phyloP scores from a whole-genome alignment of 1,284 basidiomycete species.

The Porodaedalea pini region DNA sequence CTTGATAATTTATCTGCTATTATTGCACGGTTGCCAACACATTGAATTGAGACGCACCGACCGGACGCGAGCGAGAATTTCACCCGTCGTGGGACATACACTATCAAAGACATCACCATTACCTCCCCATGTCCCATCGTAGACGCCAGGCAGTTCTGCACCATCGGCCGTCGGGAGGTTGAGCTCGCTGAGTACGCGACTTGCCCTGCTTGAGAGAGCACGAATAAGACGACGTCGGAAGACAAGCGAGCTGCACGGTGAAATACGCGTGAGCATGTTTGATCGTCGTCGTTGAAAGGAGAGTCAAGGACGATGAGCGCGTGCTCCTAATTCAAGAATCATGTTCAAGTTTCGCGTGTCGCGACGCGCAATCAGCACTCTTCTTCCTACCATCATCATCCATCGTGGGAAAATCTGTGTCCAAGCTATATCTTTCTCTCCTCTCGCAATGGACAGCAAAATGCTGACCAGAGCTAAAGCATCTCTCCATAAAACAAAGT shows the following conservation, averaged over 20 bases:
- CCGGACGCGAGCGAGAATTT: conserved; percentile 64
- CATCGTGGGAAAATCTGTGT: too few relatives aligned
- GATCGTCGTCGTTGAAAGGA: too few relatives aligned
- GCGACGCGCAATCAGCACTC: too few relatives aligned
- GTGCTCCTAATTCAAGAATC: too few relatives aligned
- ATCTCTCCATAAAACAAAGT: too few relatives aligned
- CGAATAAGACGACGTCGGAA: conserved; percentile 16
- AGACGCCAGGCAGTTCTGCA: conserved; percentile 63
- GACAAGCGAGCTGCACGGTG: neutral
- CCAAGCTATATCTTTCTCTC: too few relatives aligned
- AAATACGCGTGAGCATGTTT: neutral
- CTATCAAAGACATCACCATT: conserved; percentile 67
- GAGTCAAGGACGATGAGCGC: too few relatives aligned
- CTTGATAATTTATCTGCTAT: conserved; percentile 28
- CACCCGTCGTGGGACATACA: conserved; percentile 73
- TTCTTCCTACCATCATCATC: too few relatives aligned
- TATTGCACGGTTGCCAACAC: neutral
- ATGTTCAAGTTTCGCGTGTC: neutral
- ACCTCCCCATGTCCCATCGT: conserved; percentile 77
- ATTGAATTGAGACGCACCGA: conserved; percentile 42
- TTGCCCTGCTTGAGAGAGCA: conserved; percentile 57
- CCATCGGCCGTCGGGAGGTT: conserved; percentile 49
- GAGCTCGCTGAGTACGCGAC: conserved; percentile 57
- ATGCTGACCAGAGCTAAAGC: too few relatives aligned
- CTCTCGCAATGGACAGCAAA: too few relatives aligned